Evolutionary conservation across 2,329 filamentous ascomycete genomes (phyloP).

Genomic region (Aschersonia sp.): DNA sequence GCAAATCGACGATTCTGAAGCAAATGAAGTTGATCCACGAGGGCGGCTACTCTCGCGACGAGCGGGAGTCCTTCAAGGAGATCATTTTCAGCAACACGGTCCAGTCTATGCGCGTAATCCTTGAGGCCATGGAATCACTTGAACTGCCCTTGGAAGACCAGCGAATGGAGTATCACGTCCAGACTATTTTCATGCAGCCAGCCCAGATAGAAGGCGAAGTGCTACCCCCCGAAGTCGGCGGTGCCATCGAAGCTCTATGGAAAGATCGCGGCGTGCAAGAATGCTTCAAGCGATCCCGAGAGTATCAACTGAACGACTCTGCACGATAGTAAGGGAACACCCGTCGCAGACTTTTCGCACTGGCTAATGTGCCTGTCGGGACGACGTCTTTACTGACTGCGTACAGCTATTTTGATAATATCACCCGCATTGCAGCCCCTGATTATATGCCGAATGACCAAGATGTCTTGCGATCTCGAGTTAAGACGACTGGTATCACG

Average conservation of each 20-base stretch:
- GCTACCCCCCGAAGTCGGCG: conserved; percentile 84
- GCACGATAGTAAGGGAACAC: conserved; percentile 62
- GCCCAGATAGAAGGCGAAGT: conserved; percentile 93
- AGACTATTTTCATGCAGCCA: conserved; percentile 98
- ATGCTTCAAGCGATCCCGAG: conserved; percentile 88
- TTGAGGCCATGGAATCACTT: conserved; percentile 54
- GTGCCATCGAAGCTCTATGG: conserved; percentile 85
- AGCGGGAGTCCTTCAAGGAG: conserved; percentile 55
- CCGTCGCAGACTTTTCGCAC: neutral
- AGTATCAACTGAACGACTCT: conserved; percentile 94
- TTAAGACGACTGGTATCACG: conserved; percentile 89
- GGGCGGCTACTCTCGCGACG: conserved; percentile 92
- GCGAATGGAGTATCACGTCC: conserved; percentile 90
- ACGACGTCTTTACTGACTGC: conserved; percentile 15
- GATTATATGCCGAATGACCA: conserved; percentile 95
- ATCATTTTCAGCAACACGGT: conserved; percentile 59
- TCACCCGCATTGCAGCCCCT: conserved; percentile 75
- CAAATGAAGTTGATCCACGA: conserved; percentile 95
- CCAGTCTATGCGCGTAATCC: conserved; percentile 54
- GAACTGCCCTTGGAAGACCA: conserved; percentile 78
- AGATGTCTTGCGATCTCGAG: conserved; percentile 77
- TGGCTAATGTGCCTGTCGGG: neutral
- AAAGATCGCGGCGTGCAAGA: conserved; percentile 84
- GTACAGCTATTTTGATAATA: conserved; percentile 87
- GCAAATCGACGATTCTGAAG: conserved; percentile 31